These are phyloP conservation scores for Stipa capillata DNA, from an alignment of 176 grass and related monocot genomes.

Conservation along the genomic window DNA sequence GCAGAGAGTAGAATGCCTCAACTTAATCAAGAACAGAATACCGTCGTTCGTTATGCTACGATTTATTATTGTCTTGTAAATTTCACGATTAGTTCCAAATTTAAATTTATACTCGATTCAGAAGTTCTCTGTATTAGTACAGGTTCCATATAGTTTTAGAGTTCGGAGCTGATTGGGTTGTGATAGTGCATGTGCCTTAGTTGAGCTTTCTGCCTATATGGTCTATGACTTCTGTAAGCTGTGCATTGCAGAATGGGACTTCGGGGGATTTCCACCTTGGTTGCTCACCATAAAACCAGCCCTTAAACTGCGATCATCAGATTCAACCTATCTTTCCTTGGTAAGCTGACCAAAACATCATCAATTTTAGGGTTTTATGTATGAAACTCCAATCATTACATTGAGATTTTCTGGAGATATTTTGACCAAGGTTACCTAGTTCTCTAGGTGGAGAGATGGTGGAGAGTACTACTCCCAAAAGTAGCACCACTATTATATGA, in stretches of 20 bases:
- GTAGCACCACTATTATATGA: constrained; percentile 57
- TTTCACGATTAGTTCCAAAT: neutral
- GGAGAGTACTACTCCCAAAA: constrained; percentile 74
- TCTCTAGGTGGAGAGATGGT: constrained; percentile 90
- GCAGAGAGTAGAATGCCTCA: neutral
- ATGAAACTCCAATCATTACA: neutral
- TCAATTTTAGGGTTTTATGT: neutral
- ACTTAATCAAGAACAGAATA: neutral
- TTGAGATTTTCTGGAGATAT: constrained; percentile 7
- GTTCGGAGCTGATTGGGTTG: neutral
- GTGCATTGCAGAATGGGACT: constrained; percentile 78
- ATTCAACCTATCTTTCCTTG: constrained; percentile 67
- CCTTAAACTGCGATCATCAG: constrained; percentile 81
- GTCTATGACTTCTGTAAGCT: neutral
- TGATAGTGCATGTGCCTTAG: neutral
- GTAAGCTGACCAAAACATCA: constrained; percentile 35
- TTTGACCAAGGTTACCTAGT: constrained; percentile 22
- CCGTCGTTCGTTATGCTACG: neutral
- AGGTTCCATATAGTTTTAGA: neutral
- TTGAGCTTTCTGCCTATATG: neutral
- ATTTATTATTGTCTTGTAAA: neutral
- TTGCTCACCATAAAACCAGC: constrained; percentile 77
- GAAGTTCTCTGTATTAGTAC: neutral
- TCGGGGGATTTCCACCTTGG: constrained; percentile 96
- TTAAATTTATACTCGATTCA: neutral